Base-by-base conservation (phyloP, 148 eudicot species). In the Amaranthus cruentus region DNA sequence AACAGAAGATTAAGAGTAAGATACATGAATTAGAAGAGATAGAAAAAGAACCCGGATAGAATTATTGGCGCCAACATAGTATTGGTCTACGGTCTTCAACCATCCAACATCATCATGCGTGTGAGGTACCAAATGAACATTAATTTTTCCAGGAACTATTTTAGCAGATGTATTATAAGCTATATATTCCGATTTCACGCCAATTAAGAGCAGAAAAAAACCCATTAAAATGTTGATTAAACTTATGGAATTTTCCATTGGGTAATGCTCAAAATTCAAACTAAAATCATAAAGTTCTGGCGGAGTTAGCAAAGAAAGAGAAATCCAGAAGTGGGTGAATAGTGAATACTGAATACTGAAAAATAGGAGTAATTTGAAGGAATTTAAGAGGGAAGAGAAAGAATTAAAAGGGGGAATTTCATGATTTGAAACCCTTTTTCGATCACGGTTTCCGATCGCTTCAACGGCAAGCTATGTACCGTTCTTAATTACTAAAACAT, bases 71-170 rank as follows among this genome's bases (percentile, higher is more conserved):
- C 94, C 94, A 67, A 84, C 73, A 48, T 79, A 89, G 80, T 89
- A 89, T 80, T 89, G 94, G 83, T 87, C 89, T 66, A 87, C 79
- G 59, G 94, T 89, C 84, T 89, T 89, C 78, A 89, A 82, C 95
- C 95, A 89, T 3, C 95, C 95, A 69, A 89, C 95, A 75, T 89
- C 95, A 57, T 89, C 95, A 67, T 89, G 95, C 7, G 95, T 81
- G 66, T 89, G 95, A 84, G 95, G 91, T 0, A 89, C 95, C 83
- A 89, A 82, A 82, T 89, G 95, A 51, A 89, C 95, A 75, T 89
- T 89, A 53, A 87, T 72, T 71, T 87, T 89, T 3, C 78, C 86
- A 6, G 75, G 15, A 38, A 78, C 82, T 8, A 84, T 78, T 71
- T 79, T 64, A 13, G 77, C 84, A 3, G 88, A 73, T 55, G 88